Conservation (phyloP, 345 rosid species). For the Brassica incana region DNA sequence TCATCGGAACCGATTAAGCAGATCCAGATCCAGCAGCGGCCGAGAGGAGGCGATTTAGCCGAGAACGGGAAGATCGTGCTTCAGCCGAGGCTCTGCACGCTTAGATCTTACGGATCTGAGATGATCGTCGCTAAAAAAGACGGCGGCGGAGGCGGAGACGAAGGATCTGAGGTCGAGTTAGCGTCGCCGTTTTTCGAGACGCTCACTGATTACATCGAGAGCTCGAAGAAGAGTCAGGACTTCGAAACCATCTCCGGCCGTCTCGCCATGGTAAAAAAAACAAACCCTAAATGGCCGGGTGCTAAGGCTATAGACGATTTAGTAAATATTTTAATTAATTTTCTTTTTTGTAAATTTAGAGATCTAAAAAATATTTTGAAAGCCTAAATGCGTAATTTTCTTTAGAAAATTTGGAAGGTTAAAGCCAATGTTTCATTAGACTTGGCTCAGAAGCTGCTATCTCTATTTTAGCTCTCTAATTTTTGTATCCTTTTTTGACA, state of each 20-base stretch:
- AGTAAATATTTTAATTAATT: too few species aligned
- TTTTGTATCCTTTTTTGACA: slow-evolving; percentile 20
- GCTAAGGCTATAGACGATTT: too few species aligned
- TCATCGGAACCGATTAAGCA: slow-evolving; percentile 43
- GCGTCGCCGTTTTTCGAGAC: slow-evolving; percentile 69
- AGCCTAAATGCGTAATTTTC: too few species aligned
- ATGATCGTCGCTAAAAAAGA: slow-evolving; percentile 51
- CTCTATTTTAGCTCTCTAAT: not conserved
- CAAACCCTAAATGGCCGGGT: not conserved
- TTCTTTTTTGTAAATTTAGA: too few species aligned
- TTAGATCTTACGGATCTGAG: slow-evolving; percentile 83
- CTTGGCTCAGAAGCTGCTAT: too few species aligned
- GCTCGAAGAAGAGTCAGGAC: slow-evolving; percentile 82
- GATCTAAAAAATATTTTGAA: too few species aligned
- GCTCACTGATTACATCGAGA: slow-evolving; percentile 82
- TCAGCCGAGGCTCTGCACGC: slow-evolving; percentile 83
- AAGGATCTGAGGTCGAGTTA: slow-evolving; percentile 29
- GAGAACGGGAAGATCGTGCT: slow-evolving; percentile 64
- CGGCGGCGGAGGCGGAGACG: slow-evolving; percentile 18
- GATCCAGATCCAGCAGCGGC: slow-evolving; percentile 37
- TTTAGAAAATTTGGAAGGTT: accelerated
- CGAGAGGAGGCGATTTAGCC: slow-evolving; percentile 37
- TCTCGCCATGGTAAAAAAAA: slow-evolving; percentile 64
- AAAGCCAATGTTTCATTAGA: too few species aligned
- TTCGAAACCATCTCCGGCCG: slow-evolving; percentile 92